A percentile compares a stretch with the other conserved stretches of the same genome.
These are phyloP conservation scores for Avicennia marina DNA, from an alignment of 257 asterid genomes.

Conservation along the genomic window DNA sequence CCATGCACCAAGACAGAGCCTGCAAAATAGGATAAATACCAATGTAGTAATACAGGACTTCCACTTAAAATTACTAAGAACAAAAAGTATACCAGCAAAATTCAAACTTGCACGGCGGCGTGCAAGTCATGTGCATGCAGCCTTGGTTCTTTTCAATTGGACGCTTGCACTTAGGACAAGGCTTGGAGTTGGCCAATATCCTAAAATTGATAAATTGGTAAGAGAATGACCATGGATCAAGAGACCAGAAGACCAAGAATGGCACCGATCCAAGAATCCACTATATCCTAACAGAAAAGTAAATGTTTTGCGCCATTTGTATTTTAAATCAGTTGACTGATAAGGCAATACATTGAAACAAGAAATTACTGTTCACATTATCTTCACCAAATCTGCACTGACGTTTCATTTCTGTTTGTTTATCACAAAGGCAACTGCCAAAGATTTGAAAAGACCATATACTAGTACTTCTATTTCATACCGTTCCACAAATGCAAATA, in stretches of 20 bases:
- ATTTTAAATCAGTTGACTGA: too few species aligned
- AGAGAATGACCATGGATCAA: conserved; percentile 14
- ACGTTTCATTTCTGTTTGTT: neutral
- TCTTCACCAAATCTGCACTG: too few species aligned
- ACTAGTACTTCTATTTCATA: neutral
- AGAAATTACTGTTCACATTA: too few species aligned
- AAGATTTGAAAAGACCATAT: neutral
- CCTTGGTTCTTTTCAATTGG: conserved; percentile 99
- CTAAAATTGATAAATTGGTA: conserved; percentile 30
- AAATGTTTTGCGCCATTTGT: too few species aligned
- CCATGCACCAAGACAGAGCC: conserved; percentile 98
- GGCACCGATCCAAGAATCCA: neutral
- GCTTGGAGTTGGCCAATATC: conserved; percentile 99
- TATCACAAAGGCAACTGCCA: neutral
- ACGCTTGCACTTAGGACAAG: conserved; percentile 99
- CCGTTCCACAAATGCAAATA: neutral
- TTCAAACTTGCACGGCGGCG: conserved; percentile 98
- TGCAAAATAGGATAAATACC: conserved; percentile 23
- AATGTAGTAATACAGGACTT: conserved; percentile 2
- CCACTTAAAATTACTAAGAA: neutral
- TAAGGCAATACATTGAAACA: too few species aligned
- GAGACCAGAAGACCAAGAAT: conserved; percentile 3
- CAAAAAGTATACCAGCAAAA: conserved; percentile 84
- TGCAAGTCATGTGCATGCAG: conserved; percentile 99
- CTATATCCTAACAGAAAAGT: too few species aligned